phyloP scores from a whole-genome alignment of 2,329 filamentous ascomycete genomes.

The Fragosphaeria purpurea region DNA sequence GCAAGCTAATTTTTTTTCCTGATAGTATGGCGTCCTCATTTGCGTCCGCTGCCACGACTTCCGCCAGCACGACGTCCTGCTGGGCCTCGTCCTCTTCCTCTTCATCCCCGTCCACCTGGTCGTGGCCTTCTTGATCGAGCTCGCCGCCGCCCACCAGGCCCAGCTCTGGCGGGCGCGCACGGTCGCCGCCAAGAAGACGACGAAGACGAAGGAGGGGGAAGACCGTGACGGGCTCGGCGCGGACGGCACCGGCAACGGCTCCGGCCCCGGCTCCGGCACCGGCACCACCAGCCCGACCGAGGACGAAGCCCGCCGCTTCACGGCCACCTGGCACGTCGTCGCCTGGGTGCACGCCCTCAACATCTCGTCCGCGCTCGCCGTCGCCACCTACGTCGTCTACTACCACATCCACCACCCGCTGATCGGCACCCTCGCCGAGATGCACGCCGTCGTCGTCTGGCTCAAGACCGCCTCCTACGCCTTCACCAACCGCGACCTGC shows the following conservation, averaged over 20 bases:
- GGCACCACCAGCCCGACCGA: conserved; percentile 46
- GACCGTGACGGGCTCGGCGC: no score
- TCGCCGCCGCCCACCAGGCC: conserved; percentile 70
- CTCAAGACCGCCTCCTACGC: conserved; percentile 94
- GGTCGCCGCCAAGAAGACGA: conserved; percentile 13
- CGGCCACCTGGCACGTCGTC: conserved; percentile 68
- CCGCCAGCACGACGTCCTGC: conserved; percentile 62
- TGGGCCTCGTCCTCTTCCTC: conserved; percentile 71
- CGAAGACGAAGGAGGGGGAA: background rate
- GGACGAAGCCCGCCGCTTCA: conserved; percentile 56
- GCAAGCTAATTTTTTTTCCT: conserved; percentile 1
- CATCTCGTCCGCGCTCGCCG: conserved; percentile 66
- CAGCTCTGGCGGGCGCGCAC: conserved; percentile 52
- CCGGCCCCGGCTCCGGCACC: conserved; percentile 26
- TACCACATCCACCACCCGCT: conserved; percentile 85
- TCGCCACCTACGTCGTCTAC: conserved; percentile 81
- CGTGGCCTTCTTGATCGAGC: conserved; percentile 81
- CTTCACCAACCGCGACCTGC: conserved; percentile 89
- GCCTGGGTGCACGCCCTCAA: conserved; percentile 76
- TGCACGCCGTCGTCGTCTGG: conserved; percentile 92
- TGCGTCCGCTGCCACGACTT: conserved; percentile 87
- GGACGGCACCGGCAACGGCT: background rate
- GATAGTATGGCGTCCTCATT: conserved; percentile 84
- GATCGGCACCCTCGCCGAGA: conserved; percentile 80
- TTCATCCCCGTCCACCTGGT: conserved; percentile 86